Evolutionary conservation across 192 early-diverging fungal genomes (phyloP).

Genomic region (Coemansia sp.): DNA sequence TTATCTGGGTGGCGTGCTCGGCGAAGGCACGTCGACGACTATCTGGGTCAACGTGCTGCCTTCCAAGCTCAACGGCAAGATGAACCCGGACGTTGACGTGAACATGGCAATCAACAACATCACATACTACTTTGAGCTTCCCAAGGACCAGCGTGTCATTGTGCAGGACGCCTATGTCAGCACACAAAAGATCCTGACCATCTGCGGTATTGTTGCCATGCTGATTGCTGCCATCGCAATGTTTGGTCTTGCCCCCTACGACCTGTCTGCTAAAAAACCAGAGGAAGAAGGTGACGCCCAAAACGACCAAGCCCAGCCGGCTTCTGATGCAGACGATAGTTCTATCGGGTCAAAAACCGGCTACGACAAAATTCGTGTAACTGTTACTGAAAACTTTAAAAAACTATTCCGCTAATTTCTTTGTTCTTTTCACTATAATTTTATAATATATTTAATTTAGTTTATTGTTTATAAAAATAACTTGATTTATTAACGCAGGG

Average conservation of each 20-base stretch:
- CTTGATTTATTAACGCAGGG: too few species aligned
- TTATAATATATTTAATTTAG: too few species aligned
- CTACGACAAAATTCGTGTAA: too few species aligned
- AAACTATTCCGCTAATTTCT: too few species aligned
- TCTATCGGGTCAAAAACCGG: too few species aligned
- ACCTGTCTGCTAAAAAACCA: constrained; percentile 13
- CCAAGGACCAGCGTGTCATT: constrained; percentile 47
- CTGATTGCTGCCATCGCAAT: constrained; percentile 39
- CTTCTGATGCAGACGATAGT: neutral
- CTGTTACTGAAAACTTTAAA: too few species aligned
- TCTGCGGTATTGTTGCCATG: constrained; percentile 51
- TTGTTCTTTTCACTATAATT: too few species aligned
- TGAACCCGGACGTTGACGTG: constrained; percentile 31
- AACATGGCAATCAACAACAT: constrained; percentile 48
- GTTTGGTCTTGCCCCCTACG: constrained; percentile 43
- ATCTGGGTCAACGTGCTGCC: constrained; percentile 53
- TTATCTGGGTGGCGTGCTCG: constrained; percentile 48
- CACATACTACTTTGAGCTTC: constrained; percentile 48
- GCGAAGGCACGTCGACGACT: constrained; percentile 46
- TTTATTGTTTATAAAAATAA: too few species aligned
- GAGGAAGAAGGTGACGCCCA: neutral
- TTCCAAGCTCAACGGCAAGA: constrained; percentile 21
- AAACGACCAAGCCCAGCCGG: neutral
- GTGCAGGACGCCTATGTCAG: constrained; percentile 42
- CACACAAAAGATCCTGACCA: constrained; percentile 46